These are phyloP conservation scores for Aspergillus hiratsukae DNA, from an alignment of 2,329 filamentous ascomycete species.

Conservation along the genomic window DNA sequence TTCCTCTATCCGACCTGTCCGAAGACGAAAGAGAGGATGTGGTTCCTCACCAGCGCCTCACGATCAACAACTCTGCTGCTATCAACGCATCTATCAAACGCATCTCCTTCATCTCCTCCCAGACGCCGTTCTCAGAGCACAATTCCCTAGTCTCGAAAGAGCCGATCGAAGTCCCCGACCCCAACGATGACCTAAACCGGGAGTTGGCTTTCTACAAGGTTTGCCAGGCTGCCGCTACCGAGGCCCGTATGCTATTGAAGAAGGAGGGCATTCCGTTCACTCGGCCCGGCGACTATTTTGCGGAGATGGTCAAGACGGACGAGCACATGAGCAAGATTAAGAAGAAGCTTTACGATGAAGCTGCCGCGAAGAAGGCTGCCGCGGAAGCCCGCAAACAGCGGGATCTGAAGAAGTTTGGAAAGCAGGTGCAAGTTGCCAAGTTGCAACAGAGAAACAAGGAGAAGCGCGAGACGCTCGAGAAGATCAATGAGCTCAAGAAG, in stretches of 20 bases:
- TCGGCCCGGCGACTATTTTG: slow-evolving; percentile 90
- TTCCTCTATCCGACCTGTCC: slow-evolving; percentile 78
- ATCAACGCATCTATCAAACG: slow-evolving; percentile 76
- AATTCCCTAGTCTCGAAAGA: slow-evolving; percentile 68
- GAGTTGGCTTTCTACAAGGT: slow-evolving; percentile 93
- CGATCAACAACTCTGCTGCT: slow-evolving; percentile 93
- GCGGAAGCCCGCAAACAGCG: slow-evolving; percentile 86
- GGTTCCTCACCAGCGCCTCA: slow-evolving; percentile 84
- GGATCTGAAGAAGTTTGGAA: slow-evolving; percentile 98
- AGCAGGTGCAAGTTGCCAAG: slow-evolving; percentile 95
- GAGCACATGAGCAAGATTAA: slow-evolving; percentile 98
- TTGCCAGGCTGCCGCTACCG: slow-evolving; percentile 70
- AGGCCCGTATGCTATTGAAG: slow-evolving; percentile 69
- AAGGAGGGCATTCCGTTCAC: slow-evolving; percentile 82
- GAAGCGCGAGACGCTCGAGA: slow-evolving; percentile 89
- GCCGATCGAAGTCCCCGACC: slow-evolving; percentile 70
- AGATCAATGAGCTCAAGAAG: slow-evolving; percentile 91
- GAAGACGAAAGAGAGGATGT: slow-evolving; percentile 82
- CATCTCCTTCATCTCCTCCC: slow-evolving; percentile 49
- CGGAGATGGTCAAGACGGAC: slow-evolving; percentile 98
- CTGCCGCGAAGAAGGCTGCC: slow-evolving; percentile 84
- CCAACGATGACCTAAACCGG: slow-evolving; percentile 86
- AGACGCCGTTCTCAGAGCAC: slow-evolving; percentile 75
- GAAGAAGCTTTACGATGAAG: slow-evolving; percentile 86
- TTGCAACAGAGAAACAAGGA: slow-evolving; percentile 88